phyloP scores from a whole-genome alignment of 495 filamentous ascomycete species.

The Podospora didyma region DNA sequence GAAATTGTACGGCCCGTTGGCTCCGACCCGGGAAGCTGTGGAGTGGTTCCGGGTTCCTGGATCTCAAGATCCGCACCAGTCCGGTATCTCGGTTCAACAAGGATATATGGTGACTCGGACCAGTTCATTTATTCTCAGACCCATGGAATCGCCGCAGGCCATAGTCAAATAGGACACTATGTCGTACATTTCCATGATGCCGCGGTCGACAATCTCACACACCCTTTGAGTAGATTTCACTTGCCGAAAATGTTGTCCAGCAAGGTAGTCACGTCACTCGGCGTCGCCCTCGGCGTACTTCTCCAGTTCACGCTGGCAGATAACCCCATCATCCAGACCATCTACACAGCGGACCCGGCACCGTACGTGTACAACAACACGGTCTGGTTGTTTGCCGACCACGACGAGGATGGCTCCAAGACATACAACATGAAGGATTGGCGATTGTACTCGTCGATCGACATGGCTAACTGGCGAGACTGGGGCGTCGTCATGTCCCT shows the following conservation, averaged over 20 bases:
- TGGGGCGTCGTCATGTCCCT: background rate
- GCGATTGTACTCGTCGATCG: background rate
- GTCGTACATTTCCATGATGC: too few species aligned
- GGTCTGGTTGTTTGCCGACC: background rate
- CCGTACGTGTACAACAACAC: conserved; percentile 19
- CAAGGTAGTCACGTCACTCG: background rate
- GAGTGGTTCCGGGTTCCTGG: too few species aligned
- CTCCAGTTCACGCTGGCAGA: conserved; percentile 9
- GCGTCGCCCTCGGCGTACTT: background rate
- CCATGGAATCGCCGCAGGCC: too few species aligned
- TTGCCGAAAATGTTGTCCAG: background rate
- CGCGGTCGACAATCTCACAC: too few species aligned
- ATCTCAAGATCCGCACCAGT: too few species aligned
- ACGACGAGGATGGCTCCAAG: background rate
- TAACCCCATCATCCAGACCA: conserved; percentile 21
- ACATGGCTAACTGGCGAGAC: conserved; percentile 2
- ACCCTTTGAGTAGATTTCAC: too few species aligned
- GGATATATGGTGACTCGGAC: too few species aligned
- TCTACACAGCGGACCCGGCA: conserved; percentile 30
- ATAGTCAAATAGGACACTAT: too few species aligned
- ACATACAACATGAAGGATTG: conserved; percentile 1
- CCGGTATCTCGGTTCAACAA: too few species aligned
- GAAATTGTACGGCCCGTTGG: too few species aligned
- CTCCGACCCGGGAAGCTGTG: too few species aligned
- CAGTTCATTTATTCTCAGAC: too few species aligned